Evolutionary conservation across 2,329 filamentous ascomycete genomes (phyloP), one percentile per base, ranked within the genome.

Genomic region (Aspergillus fijiensis): DNA sequence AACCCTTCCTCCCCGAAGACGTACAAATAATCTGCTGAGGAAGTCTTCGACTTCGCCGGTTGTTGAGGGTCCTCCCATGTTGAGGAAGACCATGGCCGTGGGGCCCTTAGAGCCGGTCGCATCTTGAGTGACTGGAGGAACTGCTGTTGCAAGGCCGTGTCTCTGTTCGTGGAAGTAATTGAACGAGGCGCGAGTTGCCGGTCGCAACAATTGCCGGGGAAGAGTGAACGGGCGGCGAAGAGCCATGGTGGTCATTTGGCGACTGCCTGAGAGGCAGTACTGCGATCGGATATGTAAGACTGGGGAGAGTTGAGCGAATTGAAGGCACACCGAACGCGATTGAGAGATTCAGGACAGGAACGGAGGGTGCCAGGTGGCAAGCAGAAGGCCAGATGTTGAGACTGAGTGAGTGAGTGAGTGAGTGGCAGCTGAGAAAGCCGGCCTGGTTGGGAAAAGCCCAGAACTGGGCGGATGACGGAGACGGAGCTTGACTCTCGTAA

Each of bases 31-130:
- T 68, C 93, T 87, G 75, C 89, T 95, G 51, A 99, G 80, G 73
- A 98, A 99, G 76, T 89, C 87, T 69, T 89, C 88, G 39, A 99
- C 95, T 80, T 99, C 92, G 67, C 88, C 86, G 4, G 89, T 90
- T 4, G 90, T 96, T 1, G 91, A 90, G 3, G 95, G 95, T 0
- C 95, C 95, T 61, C 95, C 95, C 95, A 99, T 99, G 79, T 99
- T 99, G 80, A 99, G 86, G 72, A 99, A 97, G 14, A 99, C 95
- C 87, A 99, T 98, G 49, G 95, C 95, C 4, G 95, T 99, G 7
- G 93, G 92, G 0, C 94, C 94, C 72, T 91, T 85, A 2, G 84
- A 82, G 52, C 84, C 85, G 0, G 85, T 85, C 6, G 85, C 82
- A 83, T 92, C 84, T 75, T 96, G 91, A 0, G 90, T 93, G 23